phyloP scores from a whole-genome alignment of 495 filamentous ascomycete genomes.

The Aspergillus cavernicola region DNA sequence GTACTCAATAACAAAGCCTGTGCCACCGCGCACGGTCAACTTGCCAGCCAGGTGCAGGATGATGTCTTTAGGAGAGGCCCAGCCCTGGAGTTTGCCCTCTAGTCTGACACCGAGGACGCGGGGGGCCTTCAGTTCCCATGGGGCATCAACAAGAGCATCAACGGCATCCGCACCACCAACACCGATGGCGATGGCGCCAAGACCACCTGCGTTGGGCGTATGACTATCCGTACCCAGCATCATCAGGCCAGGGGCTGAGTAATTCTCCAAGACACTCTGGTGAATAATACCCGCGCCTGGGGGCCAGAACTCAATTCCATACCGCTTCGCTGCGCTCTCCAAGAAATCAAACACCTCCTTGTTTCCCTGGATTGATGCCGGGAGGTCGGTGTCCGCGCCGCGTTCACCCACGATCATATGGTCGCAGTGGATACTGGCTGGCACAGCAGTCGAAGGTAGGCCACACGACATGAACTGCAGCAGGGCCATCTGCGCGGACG shows the following conservation, averaged over 20 bases:
- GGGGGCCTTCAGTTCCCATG: slow-evolving; percentile 97
- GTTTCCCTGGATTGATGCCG: slow-evolving; percentile 83
- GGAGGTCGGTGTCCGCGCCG: slow-evolving; percentile 84
- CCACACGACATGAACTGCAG: slow-evolving; percentile 98
- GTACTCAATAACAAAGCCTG: slow-evolving; percentile 95
- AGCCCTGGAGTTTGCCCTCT: slow-evolving; percentile 85
- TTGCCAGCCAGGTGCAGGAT: slow-evolving; percentile 98
- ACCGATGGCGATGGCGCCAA: slow-evolving; percentile 93
- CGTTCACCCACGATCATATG: slow-evolving; percentile 93
- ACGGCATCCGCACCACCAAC: slow-evolving; percentile 98
- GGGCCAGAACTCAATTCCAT: slow-evolving; percentile 98
- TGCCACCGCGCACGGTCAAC: slow-evolving; percentile 96
- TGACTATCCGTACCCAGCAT: slow-evolving; percentile 99
- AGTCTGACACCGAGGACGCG: slow-evolving; percentile 96
- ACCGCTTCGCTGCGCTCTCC: slow-evolving; percentile 90
- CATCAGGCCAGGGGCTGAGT: slow-evolving; percentile 95
- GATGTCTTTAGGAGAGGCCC: slow-evolving; percentile 95
- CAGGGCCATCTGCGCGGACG: slow-evolving; percentile 95
- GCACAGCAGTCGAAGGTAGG: slow-evolving; percentile 85
- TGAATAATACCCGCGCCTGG: slow-evolving; percentile 99
- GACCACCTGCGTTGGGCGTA: slow-evolving; percentile 91
- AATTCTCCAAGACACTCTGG: slow-evolving; percentile 97
- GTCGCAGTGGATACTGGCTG: slow-evolving; percentile 97
- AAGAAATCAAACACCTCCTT: slow-evolving; percentile 97
- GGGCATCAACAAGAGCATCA: slow-evolving; percentile 96